Percentiles rank a stretch among this genome's conserved stretches.
Evolutionary conservation across 352 stramenopile genomes (phyloP).

Genomic region (Blastocystis sp.): DNA sequence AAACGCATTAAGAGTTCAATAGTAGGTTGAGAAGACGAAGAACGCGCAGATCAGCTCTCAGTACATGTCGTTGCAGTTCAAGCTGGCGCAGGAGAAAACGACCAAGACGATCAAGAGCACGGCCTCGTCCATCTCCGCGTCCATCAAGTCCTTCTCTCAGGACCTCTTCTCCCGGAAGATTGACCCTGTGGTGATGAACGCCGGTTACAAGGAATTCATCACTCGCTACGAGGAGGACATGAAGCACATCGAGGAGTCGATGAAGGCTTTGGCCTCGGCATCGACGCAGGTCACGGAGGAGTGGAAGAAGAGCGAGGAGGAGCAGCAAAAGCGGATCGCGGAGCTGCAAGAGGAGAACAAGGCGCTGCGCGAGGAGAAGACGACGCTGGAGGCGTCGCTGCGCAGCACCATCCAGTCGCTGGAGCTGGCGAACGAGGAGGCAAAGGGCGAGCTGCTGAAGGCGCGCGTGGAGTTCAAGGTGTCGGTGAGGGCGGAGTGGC

Average conservation of each 20-base stretch:
- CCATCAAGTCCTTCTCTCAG: constrained; percentile 7
- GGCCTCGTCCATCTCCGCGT: constrained; percentile 6
- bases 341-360: constrained; percentile 40
- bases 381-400: constrained; percentile 23
- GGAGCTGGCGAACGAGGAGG: constrained; percentile 22
- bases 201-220: constrained; percentile 42
- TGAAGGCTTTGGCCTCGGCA: neutral
- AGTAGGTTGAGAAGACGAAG: constrained; percentile 24
- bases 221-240: constrained; percentile 53
- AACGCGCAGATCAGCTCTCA: constrained; percentile 55
- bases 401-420: constrained; percentile 54
- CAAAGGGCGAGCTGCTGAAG: constrained; percentile 5
- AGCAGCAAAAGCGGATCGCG: constrained; percentile 9
- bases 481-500: neutral
- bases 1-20: neutral
- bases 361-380: constrained; percentile 22
- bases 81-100: constrained; percentile 48
- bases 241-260: neutral
- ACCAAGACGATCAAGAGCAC: constrained; percentile 59
- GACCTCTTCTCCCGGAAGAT: constrained; percentile 23
- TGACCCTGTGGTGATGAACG: neutral
- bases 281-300: constrained; percentile 4
- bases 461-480: constrained; percentile 39
- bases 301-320: constrained; percentile 43
- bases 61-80: constrained; percentile 56